Evolutionary conservation across 2,329 filamentous ascomycete genomes (phyloP), one percentile per base, ranked within the genome.

Genomic region (Penicillium frequentans): DNA sequence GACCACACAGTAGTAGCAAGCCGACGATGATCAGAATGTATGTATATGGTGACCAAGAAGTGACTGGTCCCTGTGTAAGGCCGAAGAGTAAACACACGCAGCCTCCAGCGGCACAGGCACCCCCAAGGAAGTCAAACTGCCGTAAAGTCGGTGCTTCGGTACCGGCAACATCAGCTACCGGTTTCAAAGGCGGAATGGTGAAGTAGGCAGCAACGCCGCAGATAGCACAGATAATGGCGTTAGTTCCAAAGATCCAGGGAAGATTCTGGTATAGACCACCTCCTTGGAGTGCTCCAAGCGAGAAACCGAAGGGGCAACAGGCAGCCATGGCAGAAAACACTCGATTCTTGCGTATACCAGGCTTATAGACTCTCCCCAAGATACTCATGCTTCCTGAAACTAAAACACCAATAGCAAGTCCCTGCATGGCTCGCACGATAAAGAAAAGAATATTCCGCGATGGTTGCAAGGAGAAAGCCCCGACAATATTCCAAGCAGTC

Each of bases 21-120:
- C 80, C 81, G 3, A 83, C 56, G 24, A 81, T 77, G 1, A 83
- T 72, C 8, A 78, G 62, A 1, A 76, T 71, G 59, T 77, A 79
- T 14, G 81, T 77, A 64, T 83, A 83, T 0, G 79, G 70, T 4
- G 75, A 62, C 82, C 82, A 84, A 0, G 78, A 75, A 5, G 78
- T 77, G 1, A 79, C 73, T 0, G 79, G 76, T 3, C 79, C 80
- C 63, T 83, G 80, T 39, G 84, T 85, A 71, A 82, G 81, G 0
- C 82, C 81, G 51, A 85, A 81, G 55, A 85, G 83, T 61, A 85
- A 75, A n/a, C 84, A 74, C 3, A 84, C 75, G 55, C 84, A 74
- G 7, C 77, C 80, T 3, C 73, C 71, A 6, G 84, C 75, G 5
- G 82, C 83, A 3, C 76, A 71, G 4, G 74, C 57, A 6, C 76